Evolutionary conservation across 129 eudicot genomes (phyloP), one percentile per base, ranked within the genome.

Genomic region (Flaveria bidentis): DNA sequence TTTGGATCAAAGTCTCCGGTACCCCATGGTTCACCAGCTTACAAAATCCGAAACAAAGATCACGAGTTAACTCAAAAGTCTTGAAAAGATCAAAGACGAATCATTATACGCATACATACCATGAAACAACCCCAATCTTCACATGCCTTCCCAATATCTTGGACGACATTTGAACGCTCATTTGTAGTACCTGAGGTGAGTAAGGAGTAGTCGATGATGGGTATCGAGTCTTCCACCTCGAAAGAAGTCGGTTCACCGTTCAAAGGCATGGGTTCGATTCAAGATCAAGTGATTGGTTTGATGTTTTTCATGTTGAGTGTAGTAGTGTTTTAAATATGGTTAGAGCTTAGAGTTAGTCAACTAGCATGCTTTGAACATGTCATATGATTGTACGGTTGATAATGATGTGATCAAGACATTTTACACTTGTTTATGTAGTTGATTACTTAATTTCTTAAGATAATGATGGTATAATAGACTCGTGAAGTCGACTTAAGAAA

Each of bases 81-180:
- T 14, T 30, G 13, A 45, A 50, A 76, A 17, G 53, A 76, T 15
- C 12, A n/a, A 76, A 50, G 20, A 9, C 4, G 6, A 20, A 17
- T 9, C 20, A 44, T 69, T 20, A 15, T 9, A 33, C 6, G 3
- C 8, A 14, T 66, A 55, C 62, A 2, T 76, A 71, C 82, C 85
- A 76, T 76, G 56, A 82, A 82, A 70, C 76, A 82, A 3, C 85
- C 85, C 82, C 82, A 82, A 71, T 82, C 82, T 22, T 79, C 74
- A 26, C 85, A 82, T 1, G 85, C 85, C 12, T 64, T 41, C 15
- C 75, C 78, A 2, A 76, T 44, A 25, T 82, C 82, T 45, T 71
- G 74, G 18, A 82, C 23, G 30, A 46, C 75, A 12, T 26, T 82
- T 14, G 69, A 63, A 5, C 26, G 85, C n/a, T 76, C 69, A 3